These are phyloP conservation scores for Colletotrichum theobromicola DNA, from an alignment of 2,329 filamentous ascomycete species.

Conservation along the genomic window DNA sequence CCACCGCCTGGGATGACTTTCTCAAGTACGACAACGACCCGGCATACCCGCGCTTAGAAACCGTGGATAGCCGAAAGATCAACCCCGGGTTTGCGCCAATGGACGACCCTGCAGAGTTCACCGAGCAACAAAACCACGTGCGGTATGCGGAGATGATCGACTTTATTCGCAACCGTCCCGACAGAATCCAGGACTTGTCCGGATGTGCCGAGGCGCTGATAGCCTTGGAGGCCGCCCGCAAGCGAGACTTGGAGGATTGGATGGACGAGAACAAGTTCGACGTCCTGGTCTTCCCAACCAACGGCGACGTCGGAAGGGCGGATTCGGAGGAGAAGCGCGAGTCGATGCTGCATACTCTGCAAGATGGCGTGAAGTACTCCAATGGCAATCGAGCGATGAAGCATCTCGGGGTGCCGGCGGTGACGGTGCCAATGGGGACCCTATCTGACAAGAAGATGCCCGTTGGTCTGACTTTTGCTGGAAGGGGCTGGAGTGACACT, in stretches of 20 bases:
- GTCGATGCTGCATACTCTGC: conserved; percentile 20
- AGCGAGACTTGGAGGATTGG: conserved; percentile 11
- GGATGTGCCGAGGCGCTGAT: not conserved
- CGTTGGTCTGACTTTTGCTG: conserved; percentile 57
- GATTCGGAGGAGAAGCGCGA: not conserved
- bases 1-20: conserved; percentile 55
- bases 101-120: conserved; percentile 1
- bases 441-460: conserved; percentile 53
- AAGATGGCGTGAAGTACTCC: conserved; percentile 57
- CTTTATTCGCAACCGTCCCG: not conserved
- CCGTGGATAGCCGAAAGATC: conserved; percentile 43
- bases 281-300: not conserved
- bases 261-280: conserved; percentile 13
- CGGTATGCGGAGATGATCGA: conserved; percentile 14
- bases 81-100: conserved; percentile 9
- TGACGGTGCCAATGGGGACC: conserved; percentile 58
- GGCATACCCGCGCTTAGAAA: conserved; percentile 38
- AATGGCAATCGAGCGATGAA: conserved; percentile 59
- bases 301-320: conserved; percentile 9
- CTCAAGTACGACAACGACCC: conserved; percentile 45
- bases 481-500: conserved; percentile 50
- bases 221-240: conserved; percentile 6
- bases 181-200: not conserved
- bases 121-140: conserved; percentile 15
- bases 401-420: conserved; percentile 59